Evolutionary conservation across 2,329 filamentous ascomycete genomes (phyloP), one percentile per base, ranked within the genome.

Genomic region (Neofusicoccum parvum): DNA sequence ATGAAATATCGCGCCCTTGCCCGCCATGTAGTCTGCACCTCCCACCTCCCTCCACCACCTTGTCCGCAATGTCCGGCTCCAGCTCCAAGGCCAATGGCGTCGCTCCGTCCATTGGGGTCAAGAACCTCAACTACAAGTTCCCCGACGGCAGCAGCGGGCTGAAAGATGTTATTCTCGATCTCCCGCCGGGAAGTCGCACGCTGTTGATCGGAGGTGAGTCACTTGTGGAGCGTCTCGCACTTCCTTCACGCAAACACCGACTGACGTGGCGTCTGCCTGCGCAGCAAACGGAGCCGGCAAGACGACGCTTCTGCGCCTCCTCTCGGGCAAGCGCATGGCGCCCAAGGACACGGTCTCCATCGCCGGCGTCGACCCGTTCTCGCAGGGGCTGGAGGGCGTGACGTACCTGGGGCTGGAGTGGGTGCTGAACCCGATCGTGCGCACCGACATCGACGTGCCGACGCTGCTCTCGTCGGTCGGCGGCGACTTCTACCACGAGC

Each of bases 371-470:
- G 95, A 99, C 79, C 95, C 95, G 9, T 99, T 99, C 86, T 91
- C 92, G 77, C 86, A 93, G 41, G 88, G 90, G 11, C 87, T 97
- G 34, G 92, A 97, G 80, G 95, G 95, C 68, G 94, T 99, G 37
- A 98, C 94, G 23, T 99, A 99, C 79, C 90, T 99, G 7, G 95
- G 95, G 0, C 87, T 97, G 0, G 95, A 99, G 83, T 99, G 95
- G 95, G 95, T 98, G 3, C 86, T 99, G 10, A 98, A 98, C 82
- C 92, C 92, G 56, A 96, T 98, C 72, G 95, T 98, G 54, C 91
- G 94, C 60, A 96, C 90, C 36, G 95, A 99, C 79, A 97, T 99
- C 71, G 92, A 92, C 66, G 94, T 99, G 3, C 86, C 86, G 3
- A 94, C 96, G 70, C 87, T 99, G 5, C 87, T 99, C 32, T 82